phyloP scores from a whole-genome alignment of 2,329 filamentous ascomycete species.

The Seiridium cupressi region DNA sequence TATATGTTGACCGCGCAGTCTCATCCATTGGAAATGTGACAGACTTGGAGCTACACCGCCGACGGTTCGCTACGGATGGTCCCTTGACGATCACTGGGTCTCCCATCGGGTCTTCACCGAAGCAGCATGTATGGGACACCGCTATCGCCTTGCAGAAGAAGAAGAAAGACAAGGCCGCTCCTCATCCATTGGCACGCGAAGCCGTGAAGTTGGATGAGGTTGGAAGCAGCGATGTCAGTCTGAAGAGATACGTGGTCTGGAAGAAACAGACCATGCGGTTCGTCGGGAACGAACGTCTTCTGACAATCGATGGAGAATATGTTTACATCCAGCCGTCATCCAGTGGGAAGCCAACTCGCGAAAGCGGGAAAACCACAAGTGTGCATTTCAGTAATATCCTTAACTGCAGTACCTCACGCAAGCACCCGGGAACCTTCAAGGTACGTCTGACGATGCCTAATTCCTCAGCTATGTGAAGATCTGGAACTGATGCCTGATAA shows the following conservation, averaged over 20 bases:
- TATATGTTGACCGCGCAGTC: slow-evolving; percentile 74
- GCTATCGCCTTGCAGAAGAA: slow-evolving; percentile 39
- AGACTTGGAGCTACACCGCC: slow-evolving; percentile 72
- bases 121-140: slow-evolving; percentile 54
- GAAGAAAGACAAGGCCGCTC: slow-evolving; percentile 56
- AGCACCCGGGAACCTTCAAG: slow-evolving; percentile 79
- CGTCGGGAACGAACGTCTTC: slow-evolving; percentile 70
- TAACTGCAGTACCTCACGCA: slow-evolving; percentile 76
- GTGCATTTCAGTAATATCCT: slow-evolving; percentile 82
- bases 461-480: not conserved
- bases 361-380: slow-evolving; percentile 71
- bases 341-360: slow-evolving; percentile 63
- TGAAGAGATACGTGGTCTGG: slow-evolving; percentile 78
- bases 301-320: slow-evolving; percentile 83
- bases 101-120: slow-evolving; percentile 68
- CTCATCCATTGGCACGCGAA: slow-evolving; percentile 67
- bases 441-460: slow-evolving; percentile 35
- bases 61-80: slow-evolving; percentile 74
- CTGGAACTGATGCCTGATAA: not conserved
- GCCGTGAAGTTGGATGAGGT: slow-evolving; percentile 58
- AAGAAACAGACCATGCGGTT: slow-evolving; percentile 82
- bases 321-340: slow-evolving; percentile 78
- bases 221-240: slow-evolving; percentile 50
- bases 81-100: slow-evolving; percentile 67
- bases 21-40: slow-evolving; percentile 73